A percentile compares a stretch with the other conserved stretches of the same genome.
Evolutionary conservation across 1,284 basidiomycete genomes (phyloP).

Genomic region (Trichosporon inkin): DNA sequence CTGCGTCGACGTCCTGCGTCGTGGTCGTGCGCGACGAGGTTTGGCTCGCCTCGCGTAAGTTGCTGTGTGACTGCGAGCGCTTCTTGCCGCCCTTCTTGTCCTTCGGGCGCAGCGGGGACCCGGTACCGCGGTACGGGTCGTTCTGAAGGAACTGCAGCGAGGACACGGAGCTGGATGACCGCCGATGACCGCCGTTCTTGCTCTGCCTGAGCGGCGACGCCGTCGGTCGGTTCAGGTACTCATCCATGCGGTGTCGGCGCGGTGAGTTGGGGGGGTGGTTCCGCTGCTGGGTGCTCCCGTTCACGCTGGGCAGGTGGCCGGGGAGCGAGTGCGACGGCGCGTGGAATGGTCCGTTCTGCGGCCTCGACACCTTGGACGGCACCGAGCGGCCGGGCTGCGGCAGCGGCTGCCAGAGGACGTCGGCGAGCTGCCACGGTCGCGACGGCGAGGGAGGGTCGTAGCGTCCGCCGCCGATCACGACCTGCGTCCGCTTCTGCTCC

Average conservation of each 20-base stretch:
- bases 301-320: slow-evolving; percentile 16
- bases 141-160: slow-evolving; percentile 17
- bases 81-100: slow-evolving; percentile 31
- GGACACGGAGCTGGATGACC: slow-evolving; percentile 17
- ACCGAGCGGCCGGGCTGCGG: slow-evolving; percentile 33
- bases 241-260: slow-evolving; percentile 18
- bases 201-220: slow-evolving; percentile 15
- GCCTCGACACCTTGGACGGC: background rate
- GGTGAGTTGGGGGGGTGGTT: slow-evolving; percentile 7
- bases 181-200: slow-evolving; percentile 15
- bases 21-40: slow-evolving; percentile 19
- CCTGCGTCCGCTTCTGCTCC: slow-evolving; percentile 16
- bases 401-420: slow-evolving; percentile 46
- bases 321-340: slow-evolving; percentile 22
- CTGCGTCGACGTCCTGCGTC: slow-evolving; percentile 46
- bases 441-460: slow-evolving; percentile 46
- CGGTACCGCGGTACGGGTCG: slow-evolving; percentile 20
- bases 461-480: slow-evolving; percentile 20
- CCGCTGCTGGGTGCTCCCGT: slow-evolving; percentile 2
- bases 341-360: slow-evolving; percentile 3
- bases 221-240: slow-evolving; percentile 17
- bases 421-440: slow-evolving; percentile 46
- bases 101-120: slow-evolving; percentile 20
- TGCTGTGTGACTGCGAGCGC: slow-evolving; percentile 41
- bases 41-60: slow-evolving; percentile 20